A percentile compares a stretch with the other conserved stretches of the same genome.
phyloP scores from a whole-genome alignment of 768 basidiomycete species.

The Suillus subaureus region DNA sequence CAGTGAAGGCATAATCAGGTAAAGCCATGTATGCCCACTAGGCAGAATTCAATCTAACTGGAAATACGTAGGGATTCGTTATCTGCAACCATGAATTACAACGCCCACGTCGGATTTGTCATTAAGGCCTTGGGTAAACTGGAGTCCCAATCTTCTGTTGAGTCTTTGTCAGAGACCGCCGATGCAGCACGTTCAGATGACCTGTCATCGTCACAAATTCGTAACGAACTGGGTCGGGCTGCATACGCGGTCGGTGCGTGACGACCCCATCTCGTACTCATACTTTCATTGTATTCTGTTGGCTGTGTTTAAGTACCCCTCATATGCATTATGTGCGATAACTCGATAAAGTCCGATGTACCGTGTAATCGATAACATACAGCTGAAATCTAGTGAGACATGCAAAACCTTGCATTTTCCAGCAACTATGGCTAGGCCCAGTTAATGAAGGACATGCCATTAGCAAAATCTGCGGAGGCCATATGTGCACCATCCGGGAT shows the following conservation, averaged over 20 bases:
- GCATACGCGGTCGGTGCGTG: constrained; percentile 23
- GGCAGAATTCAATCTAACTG: constrained; percentile 8
- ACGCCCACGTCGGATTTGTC: constrained; percentile 72
- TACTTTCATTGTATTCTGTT: too few relatives aligned
- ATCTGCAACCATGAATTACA: constrained; percentile 62
- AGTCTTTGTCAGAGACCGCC: neutral
- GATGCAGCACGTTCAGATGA: constrained; percentile 8
- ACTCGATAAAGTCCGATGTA: neutral
- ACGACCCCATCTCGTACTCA: constrained; percentile 2
- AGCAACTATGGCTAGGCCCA: neutral
- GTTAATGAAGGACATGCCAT: constrained; percentile 6
- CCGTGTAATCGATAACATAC: neutral
- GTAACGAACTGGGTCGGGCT: constrained; percentile 24
- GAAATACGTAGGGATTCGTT: constrained; percentile 49
- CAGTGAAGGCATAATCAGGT: constrained; percentile 67
- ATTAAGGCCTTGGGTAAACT: constrained; percentile 64
- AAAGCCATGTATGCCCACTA: constrained; percentile 19
- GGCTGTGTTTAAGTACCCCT: neutral
- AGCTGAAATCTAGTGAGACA: neutral
- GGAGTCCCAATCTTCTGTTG: neutral
- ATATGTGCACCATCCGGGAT: constrained; percentile 6
- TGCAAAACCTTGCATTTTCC: neutral
- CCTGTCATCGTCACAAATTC: constrained; percentile 13
- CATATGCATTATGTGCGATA: neutral
- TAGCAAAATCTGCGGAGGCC: constrained; percentile 13